These are phyloP conservation scores for Echinosophora koreensis DNA, from an alignment of 306 rosid species.

Conservation along the genomic window DNA sequence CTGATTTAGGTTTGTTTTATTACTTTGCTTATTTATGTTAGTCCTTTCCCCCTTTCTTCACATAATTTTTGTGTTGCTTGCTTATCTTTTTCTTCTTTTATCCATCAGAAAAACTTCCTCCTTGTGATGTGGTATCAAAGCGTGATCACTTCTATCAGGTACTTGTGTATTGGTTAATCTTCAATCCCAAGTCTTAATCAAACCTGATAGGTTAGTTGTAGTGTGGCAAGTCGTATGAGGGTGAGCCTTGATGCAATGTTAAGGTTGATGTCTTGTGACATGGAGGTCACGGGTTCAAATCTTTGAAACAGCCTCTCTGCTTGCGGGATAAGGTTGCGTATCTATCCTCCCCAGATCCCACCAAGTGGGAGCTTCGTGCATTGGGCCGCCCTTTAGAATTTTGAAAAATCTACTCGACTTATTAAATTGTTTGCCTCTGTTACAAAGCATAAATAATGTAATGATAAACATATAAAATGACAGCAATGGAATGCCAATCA, in stretches of 20 bases:
- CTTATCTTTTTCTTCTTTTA: slow-evolving; percentile 19
- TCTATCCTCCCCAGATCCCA: too few species aligned
- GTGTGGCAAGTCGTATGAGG: neutral
- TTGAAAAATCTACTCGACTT: slow-evolving; percentile 4
- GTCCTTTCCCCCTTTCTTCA: slow-evolving; percentile 7
- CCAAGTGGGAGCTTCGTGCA: too few species aligned
- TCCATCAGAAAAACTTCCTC: slow-evolving; percentile 76
- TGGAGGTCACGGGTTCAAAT: too few species aligned
- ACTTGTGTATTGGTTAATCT: slow-evolving; percentile 33
- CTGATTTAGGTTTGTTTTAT: slow-evolving; percentile 78
- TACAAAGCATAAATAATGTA: neutral
- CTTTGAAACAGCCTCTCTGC: too few species aligned
- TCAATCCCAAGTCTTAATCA: slow-evolving; percentile 8
- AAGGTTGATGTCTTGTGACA: too few species aligned
- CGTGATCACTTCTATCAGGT: slow-evolving; percentile 91
- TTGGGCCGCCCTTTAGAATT: neutral
- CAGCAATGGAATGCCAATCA: neutral
- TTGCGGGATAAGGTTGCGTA: too few species aligned
- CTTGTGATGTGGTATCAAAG: slow-evolving; percentile 77
- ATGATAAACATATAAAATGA: too few species aligned
- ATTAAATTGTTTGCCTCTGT: slow-evolving; percentile 3
- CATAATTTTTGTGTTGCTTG: slow-evolving; percentile 5
- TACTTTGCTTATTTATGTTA: slow-evolving; percentile 24
- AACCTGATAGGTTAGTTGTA: slow-evolving; percentile 1
- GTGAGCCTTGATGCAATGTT: too few species aligned